phyloP scores from a whole-genome alignment of 2,329 filamentous ascomycete genomes.

The Pseudopyrenochaeta lycopersici region DNA sequence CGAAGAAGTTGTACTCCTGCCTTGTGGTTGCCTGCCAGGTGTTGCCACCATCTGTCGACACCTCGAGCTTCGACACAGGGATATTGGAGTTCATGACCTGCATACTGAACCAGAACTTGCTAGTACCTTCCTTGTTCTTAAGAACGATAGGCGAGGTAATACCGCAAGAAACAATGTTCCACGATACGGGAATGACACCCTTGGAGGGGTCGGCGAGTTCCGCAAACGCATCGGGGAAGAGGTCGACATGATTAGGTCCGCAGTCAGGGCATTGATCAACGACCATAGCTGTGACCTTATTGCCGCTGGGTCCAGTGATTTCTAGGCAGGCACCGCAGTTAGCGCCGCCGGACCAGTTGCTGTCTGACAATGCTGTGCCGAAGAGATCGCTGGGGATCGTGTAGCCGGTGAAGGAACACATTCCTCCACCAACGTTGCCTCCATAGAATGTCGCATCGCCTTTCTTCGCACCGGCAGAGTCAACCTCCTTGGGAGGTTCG shows the following conservation, averaged over 20 bases:
- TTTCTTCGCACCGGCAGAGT: constrained; percentile 18
- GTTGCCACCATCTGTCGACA: constrained; percentile 67
- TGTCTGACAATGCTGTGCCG: constrained; percentile 69
- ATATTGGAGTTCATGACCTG: constrained; percentile 72
- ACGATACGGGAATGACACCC: constrained; percentile 61
- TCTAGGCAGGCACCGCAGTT: constrained; percentile 70
- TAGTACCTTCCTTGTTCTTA: constrained; percentile 63
- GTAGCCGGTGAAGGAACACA: constrained; percentile 71
- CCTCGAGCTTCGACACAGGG: constrained; percentile 65
- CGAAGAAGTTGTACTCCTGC: constrained; percentile 66
- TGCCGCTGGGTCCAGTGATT: constrained; percentile 66
- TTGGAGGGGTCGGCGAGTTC: constrained; percentile 54
- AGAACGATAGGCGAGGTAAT: constrained; percentile 61
- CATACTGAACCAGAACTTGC: constrained; percentile 66
- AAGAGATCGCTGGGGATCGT: constrained; percentile 66
- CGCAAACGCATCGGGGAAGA: constrained; percentile 62
- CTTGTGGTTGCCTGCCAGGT: constrained; percentile 67
- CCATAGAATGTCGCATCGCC: constrained; percentile 50
- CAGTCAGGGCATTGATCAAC: constrained; percentile 68
- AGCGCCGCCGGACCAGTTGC: constrained; percentile 64
- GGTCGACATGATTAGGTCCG: constrained; percentile 63
- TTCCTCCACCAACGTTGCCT: constrained; percentile 62
- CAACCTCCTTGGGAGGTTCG: background rate
- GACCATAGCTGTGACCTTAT: constrained; percentile 71
- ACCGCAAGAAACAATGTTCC: constrained; percentile 61